Base-by-base conservation (phyloP, 2,329 filamentous ascomycete species). In the Penicillium oxalicum region DNA sequence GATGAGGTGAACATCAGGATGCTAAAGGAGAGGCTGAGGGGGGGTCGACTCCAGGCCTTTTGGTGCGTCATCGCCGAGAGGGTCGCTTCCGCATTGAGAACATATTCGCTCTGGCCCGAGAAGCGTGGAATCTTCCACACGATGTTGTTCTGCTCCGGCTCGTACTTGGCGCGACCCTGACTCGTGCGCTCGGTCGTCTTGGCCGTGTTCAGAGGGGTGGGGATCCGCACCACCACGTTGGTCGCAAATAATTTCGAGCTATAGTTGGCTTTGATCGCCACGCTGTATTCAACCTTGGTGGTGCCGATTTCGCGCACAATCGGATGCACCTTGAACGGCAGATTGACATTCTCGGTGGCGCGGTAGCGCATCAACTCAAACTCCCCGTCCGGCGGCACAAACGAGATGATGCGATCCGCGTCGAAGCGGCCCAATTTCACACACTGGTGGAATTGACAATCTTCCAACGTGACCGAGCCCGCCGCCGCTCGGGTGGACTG, bases 91-190 rank as follows among this genome's bases (percentile, higher is more conserved):
- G 93, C 93, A 61, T 87, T 94, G 50, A 98, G 77, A 9, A 98
- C 91, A 57, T 86, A 98, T 71, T 98, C 93, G 72, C 86, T 91
- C 72, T 96, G 90, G n/a, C 93, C 93, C 0, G 91, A 93, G 72
- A 98, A 98, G n/a, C 93, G 82, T 9, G 91, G 87, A 58, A 98
- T 97, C 78, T 96, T 97, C 93, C 93, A 98, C 9, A 97, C 87
- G 56, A 98, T 97, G 64, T 91, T 89, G 76, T 98, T 98, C 66
- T 96, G 91, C 55, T 91, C 88, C 0, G 93, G 94, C 72, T 98
- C 94, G 71, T 98, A 98, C 72, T 96, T 97, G 49, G 93, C 93
- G 68, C 96, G 95, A 51, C 93, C 94, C 71, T 97, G 91, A 1
- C 87, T 93, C 53, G 91, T 94, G 43, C 93, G 83, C 72, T 96